Evolutionary conservation across 805 yeast species (phyloP), one percentile per base, ranked within the genome.

Genomic region (Sugiyamaella marilandica): DNA sequence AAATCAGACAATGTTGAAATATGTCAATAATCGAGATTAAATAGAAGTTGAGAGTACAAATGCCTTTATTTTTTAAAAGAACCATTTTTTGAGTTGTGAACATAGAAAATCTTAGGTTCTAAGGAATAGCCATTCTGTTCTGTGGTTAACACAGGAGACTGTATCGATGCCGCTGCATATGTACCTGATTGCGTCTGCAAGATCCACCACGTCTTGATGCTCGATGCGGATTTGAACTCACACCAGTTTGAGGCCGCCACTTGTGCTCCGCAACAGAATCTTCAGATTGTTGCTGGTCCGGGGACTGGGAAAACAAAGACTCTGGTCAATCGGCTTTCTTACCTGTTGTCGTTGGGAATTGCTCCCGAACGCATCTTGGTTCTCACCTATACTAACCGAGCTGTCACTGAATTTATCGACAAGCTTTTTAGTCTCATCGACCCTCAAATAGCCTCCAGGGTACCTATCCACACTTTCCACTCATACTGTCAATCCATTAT

Each of bases 321-420:
- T 1, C 67, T 92, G 33, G 83, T 87, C 0, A 77, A 89, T 1
- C 73, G 96, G 44, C 94, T 91, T 9, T 87, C 90, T 0, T 79
- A 81, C 60, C 70, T 92, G 33, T 54, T 80, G 4, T 66, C 75
- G 7, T 39, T 41, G 14, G 69, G 75, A 1, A 67, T 87, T 0
- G 70, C 74, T 1, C 92, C 98, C 0, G 73, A 75, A 31, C 70
- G 77, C 45, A 76, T 94, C 16, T 77, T 92, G 2, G 94, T 91
- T 13, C 86, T 97, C 1, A 90, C 98, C 0, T 92, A 94, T 71
- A 92, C 98, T 10, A 87, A 87, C 61, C 89, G 87, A 61, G 98
- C 99, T 0, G 92, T 97, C 2, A 78, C 74, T 51, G 97, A 90
- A 68, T 83, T 92, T 85, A 69, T 72, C 8, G 84, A 80, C 31